A percentile compares a stretch with the other conserved stretches of the same genome.
Evolutionary conservation across 2,329 filamentous ascomycete genomes (phyloP).

Genomic region (Colletotrichum zoysiae): DNA sequence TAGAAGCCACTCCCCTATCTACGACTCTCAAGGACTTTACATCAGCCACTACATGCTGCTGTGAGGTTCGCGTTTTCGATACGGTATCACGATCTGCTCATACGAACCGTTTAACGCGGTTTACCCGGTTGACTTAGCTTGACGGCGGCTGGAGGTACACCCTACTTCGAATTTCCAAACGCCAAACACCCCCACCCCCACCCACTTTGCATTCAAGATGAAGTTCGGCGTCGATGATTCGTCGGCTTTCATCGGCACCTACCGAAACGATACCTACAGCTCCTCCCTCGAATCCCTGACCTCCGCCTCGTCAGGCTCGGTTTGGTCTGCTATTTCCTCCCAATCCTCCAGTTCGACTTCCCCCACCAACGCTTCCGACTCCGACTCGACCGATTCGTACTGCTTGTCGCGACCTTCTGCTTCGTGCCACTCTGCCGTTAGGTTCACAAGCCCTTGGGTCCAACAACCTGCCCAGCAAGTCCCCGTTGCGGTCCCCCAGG

Average conservation of each 20-base stretch:
- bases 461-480: conserved; percentile 44
- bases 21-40: conserved; percentile 56
- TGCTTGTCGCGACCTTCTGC: conserved; percentile 52
- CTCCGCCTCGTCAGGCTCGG: conserved; percentile 80
- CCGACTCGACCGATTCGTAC: conserved; percentile 61
- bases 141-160: conserved; percentile 52
- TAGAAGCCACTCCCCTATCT: conserved; percentile 59
- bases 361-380: conserved; percentile 71
- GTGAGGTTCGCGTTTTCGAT: conserved; percentile 54
- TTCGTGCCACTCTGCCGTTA: conserved; percentile 48
- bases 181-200: conserved; percentile 20
- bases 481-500: conserved; percentile 62
- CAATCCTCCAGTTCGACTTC: conserved; percentile 79
- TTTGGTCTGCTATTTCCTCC: conserved; percentile 80
- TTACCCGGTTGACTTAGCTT: conserved; percentile 50
- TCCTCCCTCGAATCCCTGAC: conserved; percentile 80
- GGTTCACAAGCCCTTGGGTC: conserved; percentile 50
- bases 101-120: conserved; percentile 46
- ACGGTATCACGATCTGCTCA: conserved; percentile 51
- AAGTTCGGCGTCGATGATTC: conserved; percentile 65
- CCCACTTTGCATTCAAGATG: conserved; percentile 63
- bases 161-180: conserved; percentile 40
- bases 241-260: conserved; percentile 63
- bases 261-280: conserved; percentile 72
- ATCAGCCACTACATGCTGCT: conserved; percentile 53